Percentiles rank a stretch among this genome's conserved stretches.
Evolutionary conservation across 345 rosid genomes (phyloP).

Genomic region (Tarenaya hassleriana): DNA sequence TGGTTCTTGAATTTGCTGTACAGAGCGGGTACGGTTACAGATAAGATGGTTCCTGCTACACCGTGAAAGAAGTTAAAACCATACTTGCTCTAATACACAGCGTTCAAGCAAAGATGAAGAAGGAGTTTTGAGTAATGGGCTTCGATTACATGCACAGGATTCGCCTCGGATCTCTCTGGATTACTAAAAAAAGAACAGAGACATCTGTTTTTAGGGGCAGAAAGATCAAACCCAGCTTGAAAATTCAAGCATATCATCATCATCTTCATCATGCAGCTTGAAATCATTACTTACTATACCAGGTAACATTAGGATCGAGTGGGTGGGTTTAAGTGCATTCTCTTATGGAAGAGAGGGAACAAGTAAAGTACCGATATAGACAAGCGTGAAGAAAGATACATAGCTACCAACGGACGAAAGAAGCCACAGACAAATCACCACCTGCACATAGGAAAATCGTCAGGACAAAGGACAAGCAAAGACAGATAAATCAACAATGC

Average conservation of each 20-base stretch:
- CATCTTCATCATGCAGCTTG: too few species aligned
- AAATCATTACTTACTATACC: too few species aligned
- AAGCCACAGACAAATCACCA: constrained; percentile 84
- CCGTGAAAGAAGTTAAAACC: not conserved
- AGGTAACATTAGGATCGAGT: constrained; percentile 1
- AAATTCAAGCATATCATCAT: too few species aligned
- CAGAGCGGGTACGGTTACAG: constrained; percentile 75
- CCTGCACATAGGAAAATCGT: constrained; percentile 41
- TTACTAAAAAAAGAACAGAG: too few species aligned
- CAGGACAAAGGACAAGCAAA: constrained; percentile 1
- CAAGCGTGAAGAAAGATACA: constrained; percentile 80
- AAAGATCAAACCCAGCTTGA: too few species aligned
- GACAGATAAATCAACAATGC: too few species aligned
- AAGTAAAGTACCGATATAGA: constrained; percentile 59
- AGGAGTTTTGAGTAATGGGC: too few species aligned
- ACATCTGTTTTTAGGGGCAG: too few species aligned
- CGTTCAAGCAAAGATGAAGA: not conserved
- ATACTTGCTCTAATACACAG: too few species aligned
- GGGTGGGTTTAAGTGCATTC: not conserved
- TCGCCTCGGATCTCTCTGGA: too few species aligned
- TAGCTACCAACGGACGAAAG: constrained; percentile 72
- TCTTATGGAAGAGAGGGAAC: not conserved
- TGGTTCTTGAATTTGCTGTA: constrained; percentile 60
- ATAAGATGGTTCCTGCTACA: constrained; percentile 58
- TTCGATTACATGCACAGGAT: too few species aligned